Evolutionary conservation across 768 basidiomycete species (phyloP).

Genomic region (Calvatia gigantea): DNA sequence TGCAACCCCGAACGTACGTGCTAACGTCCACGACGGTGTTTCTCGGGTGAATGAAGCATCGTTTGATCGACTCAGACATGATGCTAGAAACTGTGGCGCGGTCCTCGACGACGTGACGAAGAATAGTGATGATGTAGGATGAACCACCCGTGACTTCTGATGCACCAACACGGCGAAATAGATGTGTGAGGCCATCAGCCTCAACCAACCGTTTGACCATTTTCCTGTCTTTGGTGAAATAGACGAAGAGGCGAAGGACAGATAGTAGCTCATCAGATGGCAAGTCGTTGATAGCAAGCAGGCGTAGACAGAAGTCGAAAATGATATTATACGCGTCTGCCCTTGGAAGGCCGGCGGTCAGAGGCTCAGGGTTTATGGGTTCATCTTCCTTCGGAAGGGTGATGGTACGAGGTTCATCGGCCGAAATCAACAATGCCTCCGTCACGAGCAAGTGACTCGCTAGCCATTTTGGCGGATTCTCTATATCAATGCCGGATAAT

Average conservation of each 20-base stretch:
- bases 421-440: conserved; percentile 75
- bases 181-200: conserved; percentile 52
- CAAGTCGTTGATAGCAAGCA: conserved; percentile 62
- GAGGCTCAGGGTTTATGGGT: conserved; percentile 45
- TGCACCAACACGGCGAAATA: conserved; percentile 67
- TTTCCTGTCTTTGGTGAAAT: conserved; percentile 72
- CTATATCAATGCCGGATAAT: conserved; percentile 51
- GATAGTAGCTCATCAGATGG: conserved; percentile 83
- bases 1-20: conserved; percentile 73
- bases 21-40: conserved; percentile 62
- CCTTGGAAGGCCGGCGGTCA: conserved; percentile 59
- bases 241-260: conserved; percentile 75
- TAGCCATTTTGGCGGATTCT: conserved; percentile 83
- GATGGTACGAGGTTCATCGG: conserved; percentile 67
- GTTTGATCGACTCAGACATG: conserved; percentile 82
- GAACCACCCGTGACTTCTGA: conserved; percentile 67
- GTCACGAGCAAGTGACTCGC: conserved; percentile 81
- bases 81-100: conserved; percentile 54
- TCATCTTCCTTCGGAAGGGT: conserved; percentile 71
- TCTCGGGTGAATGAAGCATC: conserved; percentile 74
- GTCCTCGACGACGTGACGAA: conserved; percentile 93
- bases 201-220: conserved; percentile 68
- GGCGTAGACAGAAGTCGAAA: conserved; percentile 72
- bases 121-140: conserved; percentile 79
- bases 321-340: conserved; percentile 58